Base-by-base conservation (phyloP, 768 basidiomycete genomes). In the Hydnomerulius pinastri region DNA sequence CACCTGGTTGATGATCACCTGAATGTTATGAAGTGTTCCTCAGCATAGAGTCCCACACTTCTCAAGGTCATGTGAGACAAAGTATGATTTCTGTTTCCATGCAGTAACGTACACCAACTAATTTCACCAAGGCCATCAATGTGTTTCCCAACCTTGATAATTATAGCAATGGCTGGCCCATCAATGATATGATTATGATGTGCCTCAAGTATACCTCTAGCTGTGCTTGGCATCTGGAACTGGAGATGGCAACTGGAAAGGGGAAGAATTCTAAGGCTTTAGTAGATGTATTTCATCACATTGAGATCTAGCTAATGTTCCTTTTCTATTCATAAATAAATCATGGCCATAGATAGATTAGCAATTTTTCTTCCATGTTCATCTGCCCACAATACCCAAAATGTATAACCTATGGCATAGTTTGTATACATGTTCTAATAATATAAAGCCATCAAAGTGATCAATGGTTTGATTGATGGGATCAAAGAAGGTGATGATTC, bases 81-180 rank as follows among this genome's bases (percentile, higher is more conserved):
- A 40, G 46, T 51, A n/a, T 9, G 28, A 13, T 15, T 33, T n/a
- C 46, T 5, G 27, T 0, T 13, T 46, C 45, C 36, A 3, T 17
- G 2, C 17, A 12, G 35, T n/a, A n/a, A n/a, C n/a, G n/a, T 37
- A 15, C 36, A n/a, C n/a, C n/a, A n/a, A n/a, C 23, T 32, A 45
- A 43, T n/a, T n/a, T n/a, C n/a, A 18, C 6, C 10, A 9, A 57
- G 49, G 45, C 38, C 0, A 35, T 28, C 4, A 11, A n/a, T 3
- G 11, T 21, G 2, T 44, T 57, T 20, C 55, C 41, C 1, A 48
- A 57, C 18, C 55, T 57, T 18, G 48, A 44, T 2, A 55, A 57
- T 4, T 57, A 57, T 7, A 10, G 2, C 7, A 12, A 15, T 4
- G 43, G 37, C 12, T 56, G 56, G 56, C 56, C 49, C 1, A 53